Evolutionary conservation across 1,284 basidiomycete genomes (phyloP).

Genomic region (Golubevia pallescens): DNA sequence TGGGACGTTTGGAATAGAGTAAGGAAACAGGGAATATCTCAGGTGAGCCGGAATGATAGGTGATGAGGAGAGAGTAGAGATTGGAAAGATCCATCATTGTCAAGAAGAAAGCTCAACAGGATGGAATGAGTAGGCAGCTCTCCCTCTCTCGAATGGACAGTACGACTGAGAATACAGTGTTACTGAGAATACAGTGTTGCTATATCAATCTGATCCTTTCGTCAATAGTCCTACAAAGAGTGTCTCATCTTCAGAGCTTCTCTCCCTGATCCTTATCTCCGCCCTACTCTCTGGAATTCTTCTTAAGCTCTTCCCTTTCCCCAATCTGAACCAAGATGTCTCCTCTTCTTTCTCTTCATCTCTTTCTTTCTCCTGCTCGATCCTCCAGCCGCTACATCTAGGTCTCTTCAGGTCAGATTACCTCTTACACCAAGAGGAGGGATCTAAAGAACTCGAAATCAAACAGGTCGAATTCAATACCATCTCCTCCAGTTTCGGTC

Average conservation of each 20-base stretch:
- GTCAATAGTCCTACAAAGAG: not conserved
- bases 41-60: constrained; percentile 45
- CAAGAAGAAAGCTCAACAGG: too few relatives aligned
- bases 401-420: constrained; percentile 97
- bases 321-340: not conserved
- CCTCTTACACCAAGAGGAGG: constrained; percentile 73
- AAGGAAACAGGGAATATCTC: constrained; percentile 69
- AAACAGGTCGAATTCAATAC: constrained; percentile 99
- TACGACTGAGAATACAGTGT: too few relatives aligned
- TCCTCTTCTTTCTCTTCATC: not conserved
- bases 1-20: constrained; percentile 85
- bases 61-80: not conserved
- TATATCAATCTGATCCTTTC: not conserved
- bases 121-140: too few relatives aligned
- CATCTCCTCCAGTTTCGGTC: constrained; percentile 88
- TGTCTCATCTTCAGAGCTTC: constrained; percentile 17
- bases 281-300: not conserved
- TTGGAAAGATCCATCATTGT: not conserved
- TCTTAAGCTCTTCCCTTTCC: not conserved
- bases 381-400: constrained; percentile 79
- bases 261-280: constrained; percentile 1
- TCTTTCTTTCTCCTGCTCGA: not conserved
- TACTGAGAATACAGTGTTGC: constrained; percentile 6
- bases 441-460: constrained; percentile 67
- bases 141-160: too few relatives aligned